Conservation (phyloP, 1,284 basidiomycete genomes). For the Ceratobasidium sp. region DNA sequence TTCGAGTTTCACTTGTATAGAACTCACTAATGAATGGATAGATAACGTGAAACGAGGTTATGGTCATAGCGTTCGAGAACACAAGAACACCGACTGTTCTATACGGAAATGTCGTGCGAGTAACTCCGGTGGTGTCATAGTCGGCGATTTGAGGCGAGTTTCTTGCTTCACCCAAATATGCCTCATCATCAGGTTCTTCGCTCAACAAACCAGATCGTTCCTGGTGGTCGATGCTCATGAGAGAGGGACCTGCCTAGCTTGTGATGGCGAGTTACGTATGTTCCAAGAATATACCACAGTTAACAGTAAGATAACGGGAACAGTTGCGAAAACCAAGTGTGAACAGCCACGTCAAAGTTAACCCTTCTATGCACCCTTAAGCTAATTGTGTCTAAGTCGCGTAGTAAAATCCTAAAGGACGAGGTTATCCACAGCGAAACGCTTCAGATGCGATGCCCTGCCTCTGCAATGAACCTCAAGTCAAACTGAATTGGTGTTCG, state of each 20-base stretch:
- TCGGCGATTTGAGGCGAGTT: not conserved
- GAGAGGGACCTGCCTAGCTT: not conserved
- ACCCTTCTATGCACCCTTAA: constrained; percentile 25
- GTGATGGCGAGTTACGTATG: not conserved
- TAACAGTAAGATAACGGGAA: not conserved
- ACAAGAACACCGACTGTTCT: constrained; percentile 11
- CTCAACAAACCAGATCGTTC: constrained; percentile 25
- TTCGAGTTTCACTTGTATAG: not conserved
- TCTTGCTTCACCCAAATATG: not conserved
- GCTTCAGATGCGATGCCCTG: not conserved
- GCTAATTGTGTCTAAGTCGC: not conserved
- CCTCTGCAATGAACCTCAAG: not conserved
- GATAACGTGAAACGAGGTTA: constrained; percentile 27
- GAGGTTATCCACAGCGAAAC: not conserved
- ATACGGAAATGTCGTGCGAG: constrained; percentile 1
- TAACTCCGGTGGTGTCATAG: not conserved
- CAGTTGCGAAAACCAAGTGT: constrained; percentile 6
- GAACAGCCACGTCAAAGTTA: constrained; percentile 1
- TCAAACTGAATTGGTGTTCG: constrained; percentile 7
- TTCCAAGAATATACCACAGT: not conserved
- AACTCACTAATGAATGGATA: constrained; percentile 43
- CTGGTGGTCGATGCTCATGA: constrained; percentile 18
- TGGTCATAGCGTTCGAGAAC: constrained; percentile 33
- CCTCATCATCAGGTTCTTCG: constrained; percentile 17
- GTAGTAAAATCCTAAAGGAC: not conserved